Evolutionary conservation across 768 basidiomycete genomes (phyloP), one percentile per base, ranked within the genome.

Genomic region (Mycena galopus): DNA sequence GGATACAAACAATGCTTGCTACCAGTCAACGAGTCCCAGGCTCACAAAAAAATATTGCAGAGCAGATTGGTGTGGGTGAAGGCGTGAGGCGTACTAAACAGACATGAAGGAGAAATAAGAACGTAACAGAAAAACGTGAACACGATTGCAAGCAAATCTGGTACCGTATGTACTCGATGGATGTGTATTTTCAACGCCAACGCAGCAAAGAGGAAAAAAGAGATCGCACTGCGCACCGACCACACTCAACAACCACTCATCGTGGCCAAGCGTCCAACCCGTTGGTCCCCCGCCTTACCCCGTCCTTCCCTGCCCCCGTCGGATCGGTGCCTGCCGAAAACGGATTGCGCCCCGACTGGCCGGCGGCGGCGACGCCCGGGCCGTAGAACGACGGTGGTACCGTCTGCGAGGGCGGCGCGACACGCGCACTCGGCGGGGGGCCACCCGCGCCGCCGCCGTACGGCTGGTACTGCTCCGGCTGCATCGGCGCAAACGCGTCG

Each of bases 221-320:
- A 60, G 27, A 75, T 25, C 17, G 35, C 14, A 51, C 42, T 53
- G 37, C n/a, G n/a, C n/a, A n/a, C n/a, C n/a, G n/a, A n/a, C n/a
- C n/a, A n/a, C n/a, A n/a, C n/a, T 37, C 35, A 12, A 42, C 23
- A 60, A 25, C 30, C 25, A 42, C 70, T 91, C 84, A 94, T 87
- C 93, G 89, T 75, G 90, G 89, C 93, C 93, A 95, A 63, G 88
- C 80, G 80, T 94, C 93, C 87, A 92, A 90, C 68, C 89, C 89
- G 71, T 75, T 75, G 67, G 88, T 91, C 69, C 88, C 82, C 79
- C 91, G 86, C 79, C 92, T 84, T 19, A 33, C 61, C 42, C 80
- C 80, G 69, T 93, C 91, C 82, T 92, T 77, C 64, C 82, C 78
- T 47, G 78, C 57, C 10, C 37, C 74, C 56, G 84, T 78, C 27